Percentiles rank a stretch among this genome's conserved stretches.
These are phyloP conservation scores for Fusarium beomiforme DNA, from an alignment of 2,329 filamentous ascomycete genomes.

Conservation along the genomic window DNA sequence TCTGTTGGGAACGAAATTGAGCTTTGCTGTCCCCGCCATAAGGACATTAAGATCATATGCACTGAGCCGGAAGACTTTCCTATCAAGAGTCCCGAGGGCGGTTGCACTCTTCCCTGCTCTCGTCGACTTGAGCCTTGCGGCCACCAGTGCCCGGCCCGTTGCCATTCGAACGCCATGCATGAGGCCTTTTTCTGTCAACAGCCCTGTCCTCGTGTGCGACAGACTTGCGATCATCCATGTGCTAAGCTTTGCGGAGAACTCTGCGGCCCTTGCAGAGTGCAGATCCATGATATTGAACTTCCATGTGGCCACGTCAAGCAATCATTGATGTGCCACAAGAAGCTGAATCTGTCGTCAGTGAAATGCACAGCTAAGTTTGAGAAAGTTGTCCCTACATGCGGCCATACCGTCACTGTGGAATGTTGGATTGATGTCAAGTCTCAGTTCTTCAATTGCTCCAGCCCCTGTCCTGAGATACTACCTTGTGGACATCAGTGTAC, in stretches of 20 bases:
- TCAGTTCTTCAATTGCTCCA: conserved; percentile 3
- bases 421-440: conserved; percentile 12
- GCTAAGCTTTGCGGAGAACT: conserved; percentile 52
- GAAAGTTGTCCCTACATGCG: conserved; percentile 9
- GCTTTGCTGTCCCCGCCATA: conserved; percentile 70
- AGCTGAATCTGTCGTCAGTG: not conserved
- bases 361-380: not conserved
- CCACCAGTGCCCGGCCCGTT: conserved; percentile 55
- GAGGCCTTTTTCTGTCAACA: conserved; percentile 55
- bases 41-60: conserved; percentile 58
- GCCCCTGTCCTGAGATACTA: conserved; percentile 44
- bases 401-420: not conserved
- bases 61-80: conserved; percentile 65
- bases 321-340: conserved; percentile 8
- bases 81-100: conserved; percentile 67
- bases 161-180: conserved; percentile 59
- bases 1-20: conserved; percentile 61
- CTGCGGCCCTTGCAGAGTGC: conserved; percentile 44
- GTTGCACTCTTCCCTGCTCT: conserved; percentile 63
- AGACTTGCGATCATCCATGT: conserved; percentile 57
- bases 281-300: conserved; percentile 14
- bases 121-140: conserved; percentile 56
- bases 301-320: conserved; percentile 31
- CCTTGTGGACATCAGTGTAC: conserved; percentile 52
- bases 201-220: conserved; percentile 53